Evolutionary conservation across 2,329 filamentous ascomycete species (phyloP), one percentile per base, ranked within the genome.

Genomic region (Ascochyta koolunga): DNA sequence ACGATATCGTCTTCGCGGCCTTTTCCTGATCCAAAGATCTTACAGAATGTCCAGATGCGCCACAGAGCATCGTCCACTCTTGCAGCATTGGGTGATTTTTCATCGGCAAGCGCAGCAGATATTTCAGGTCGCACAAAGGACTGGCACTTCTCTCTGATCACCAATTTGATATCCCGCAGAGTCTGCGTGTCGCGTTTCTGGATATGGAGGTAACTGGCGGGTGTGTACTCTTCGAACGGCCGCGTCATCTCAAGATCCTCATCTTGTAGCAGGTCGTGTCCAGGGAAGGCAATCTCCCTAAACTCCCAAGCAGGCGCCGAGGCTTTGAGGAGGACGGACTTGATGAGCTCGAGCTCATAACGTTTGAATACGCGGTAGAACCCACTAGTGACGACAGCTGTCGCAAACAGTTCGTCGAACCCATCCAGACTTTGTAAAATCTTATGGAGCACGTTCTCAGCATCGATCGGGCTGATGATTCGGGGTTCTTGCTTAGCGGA

Each of bases 41-140:
- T 80, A 69, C 85, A 87, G 70, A 88, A 88, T 0, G 82, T 85
- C 85, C 85, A 87, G 25, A 88, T 82, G 2, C 85, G 81, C 83
- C 84, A 88, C 41, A 88, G 79, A 0, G 85, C 85, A 67, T 86
- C 80, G 52, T 87, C 82, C 22, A 87, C 78, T 51, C 84, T 80
- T 35, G 76, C 75, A 1, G 81, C 78, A 8, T 79, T 77, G 2
- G 69, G 61, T 8, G 77, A 73, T 37, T 79, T 76, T 18, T 77
- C 68, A 4, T 80, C 81, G 1, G 79, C 74, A 3, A 88, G 76
- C 2, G 83, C 83, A 19, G 74, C 71, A 5, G 82, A 76, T 0
- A 85, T 86, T 50, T 85, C 82, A 1, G 78, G 78, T 8, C 84
- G 82, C 24, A 86, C 74, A 56, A 84, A 83, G 0, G 80, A 79